Conservation (phyloP, 2,329 filamentous ascomycete species). For the Macroventuria anomochaeta region DNA sequence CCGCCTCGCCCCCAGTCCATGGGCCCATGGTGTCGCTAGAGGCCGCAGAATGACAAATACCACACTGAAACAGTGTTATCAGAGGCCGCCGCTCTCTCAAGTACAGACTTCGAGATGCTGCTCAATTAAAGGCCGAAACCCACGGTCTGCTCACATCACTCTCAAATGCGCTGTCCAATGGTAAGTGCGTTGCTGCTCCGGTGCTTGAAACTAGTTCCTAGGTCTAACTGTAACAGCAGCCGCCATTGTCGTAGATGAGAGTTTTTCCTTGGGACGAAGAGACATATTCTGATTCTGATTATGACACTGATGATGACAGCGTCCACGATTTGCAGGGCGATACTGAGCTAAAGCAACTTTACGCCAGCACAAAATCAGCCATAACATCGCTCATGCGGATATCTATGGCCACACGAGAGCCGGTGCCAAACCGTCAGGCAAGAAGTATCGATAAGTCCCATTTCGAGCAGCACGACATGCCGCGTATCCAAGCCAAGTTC, state of each 20-base stretch:
- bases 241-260: neutral
- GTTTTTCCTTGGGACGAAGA: conserved; percentile 2
- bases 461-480: conserved; percentile 37
- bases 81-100: conserved; percentile 2
- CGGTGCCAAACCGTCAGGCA: conserved; percentile 39
- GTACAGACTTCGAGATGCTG: conserved; percentile 3
- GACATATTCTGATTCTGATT: conserved; percentile 1
- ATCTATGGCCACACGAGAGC: conserved; percentile 43
- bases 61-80: neutral
- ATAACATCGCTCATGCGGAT: conserved; percentile 43
- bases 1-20: conserved; percentile 4
- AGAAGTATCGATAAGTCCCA: conserved; percentile 35
- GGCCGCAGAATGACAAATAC: neutral
- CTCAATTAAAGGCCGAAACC: neutral
- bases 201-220: rapidly evolving
- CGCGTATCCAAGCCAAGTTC: conserved; percentile 2
- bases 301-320: neutral
- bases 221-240: neutral
- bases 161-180: neutral
- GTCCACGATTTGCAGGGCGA: neutral
- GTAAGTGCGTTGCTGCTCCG: neutral
- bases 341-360: conserved; percentile 17
- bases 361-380: conserved; percentile 25
- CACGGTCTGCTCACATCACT: neutral
- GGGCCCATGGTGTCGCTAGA: neutral